Base-by-base conservation (phyloP, 345 rosid genomes). In the Fremontodendron californicum region DNA sequence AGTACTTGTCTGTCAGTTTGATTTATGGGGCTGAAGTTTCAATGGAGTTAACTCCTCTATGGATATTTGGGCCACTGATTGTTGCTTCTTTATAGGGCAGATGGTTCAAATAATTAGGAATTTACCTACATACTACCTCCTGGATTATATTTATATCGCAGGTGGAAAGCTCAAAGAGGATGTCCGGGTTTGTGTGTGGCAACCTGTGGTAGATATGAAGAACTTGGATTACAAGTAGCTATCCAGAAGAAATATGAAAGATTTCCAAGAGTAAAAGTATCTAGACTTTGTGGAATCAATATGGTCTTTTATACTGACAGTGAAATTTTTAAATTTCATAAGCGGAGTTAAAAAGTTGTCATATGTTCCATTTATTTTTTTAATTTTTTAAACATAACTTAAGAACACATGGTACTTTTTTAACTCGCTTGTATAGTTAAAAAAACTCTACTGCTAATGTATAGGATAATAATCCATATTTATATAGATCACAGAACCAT, bases 401-500 rank as follows among this genome's bases (percentile, higher is more conserved):
- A n/a, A n/a, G n/a, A n/a, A n/a, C n/a, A n/a, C n/a, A n/a, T n/a
- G n/a, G n/a, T n/a, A n/a, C n/a, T n/a, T n/a, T n/a, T n/a, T n/a
- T n/a, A n/a, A n/a, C n/a, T n/a, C n/a, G n/a, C n/a, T n/a, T n/a
- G n/a, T n/a, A n/a, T n/a, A n/a, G n/a, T n/a, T n/a, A n/a, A n/a
- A n/a, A n/a, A n/a, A n/a, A n/a, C n/a, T n/a, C n/a, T n/a, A n/a
- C n/a, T n/a, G n/a, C n/a, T n/a, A n/a, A n/a, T n/a, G n/a, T n/a
- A n/a, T n/a, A n/a, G n/a, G n/a, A n/a, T n/a, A n/a, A n/a, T n/a
- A n/a, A n/a, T n/a, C 97, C 97, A 21, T 85, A 83, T 81, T 92
- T n/a, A n/a, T n/a, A n/a, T n/a, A n/a, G n/a, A 94, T 84, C 92
- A 97, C 84, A 86, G 94, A 84, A 90, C 97, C 46, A 88, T 94